These are phyloP conservation scores for Ophiognomonia clavigignenti-juglandacearum DNA, from an alignment of 2,329 filamentous ascomycete genomes.

Conservation along the genomic window DNA sequence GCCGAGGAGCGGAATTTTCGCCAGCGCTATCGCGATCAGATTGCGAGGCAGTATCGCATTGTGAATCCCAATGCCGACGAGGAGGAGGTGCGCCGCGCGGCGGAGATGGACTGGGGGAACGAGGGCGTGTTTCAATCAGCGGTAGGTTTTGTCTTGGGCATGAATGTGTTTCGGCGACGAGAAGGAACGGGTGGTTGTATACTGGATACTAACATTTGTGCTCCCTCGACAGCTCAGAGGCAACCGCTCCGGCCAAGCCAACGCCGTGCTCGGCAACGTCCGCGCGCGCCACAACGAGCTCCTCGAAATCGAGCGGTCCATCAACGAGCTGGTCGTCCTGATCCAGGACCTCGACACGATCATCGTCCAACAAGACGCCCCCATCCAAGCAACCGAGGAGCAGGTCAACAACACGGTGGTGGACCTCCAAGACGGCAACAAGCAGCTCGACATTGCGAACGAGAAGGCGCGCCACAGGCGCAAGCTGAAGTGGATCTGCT, in stretches of 20 bases:
- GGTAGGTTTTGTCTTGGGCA: no score
- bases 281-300: slow-evolving; percentile 81
- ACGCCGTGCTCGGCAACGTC: slow-evolving; percentile 70
- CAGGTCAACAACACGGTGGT: slow-evolving; percentile 62
- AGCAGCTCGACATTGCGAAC: slow-evolving; percentile 64
- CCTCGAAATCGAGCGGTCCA: slow-evolving; percentile 71
- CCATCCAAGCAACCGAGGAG: slow-evolving; percentile 57
- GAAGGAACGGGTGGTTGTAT: no score
- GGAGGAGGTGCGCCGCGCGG: slow-evolving; percentile 63
- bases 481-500: slow-evolving; percentile 79
- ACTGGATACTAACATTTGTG: background rate
- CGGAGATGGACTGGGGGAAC: slow-evolving; percentile 67
- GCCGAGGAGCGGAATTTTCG: slow-evolving; percentile 68
- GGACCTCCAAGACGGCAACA: slow-evolving; percentile 65
- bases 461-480: slow-evolving; percentile 60
- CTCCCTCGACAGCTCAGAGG: slow-evolving; percentile 56
- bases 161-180: slow-evolving; percentile 20
- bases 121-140: slow-evolving; percentile 80
- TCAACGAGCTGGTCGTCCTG: slow-evolving; percentile 63
- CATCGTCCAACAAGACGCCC: slow-evolving; percentile 66
- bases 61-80: slow-evolving; percentile 78
- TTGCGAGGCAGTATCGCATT: slow-evolving; percentile 74
- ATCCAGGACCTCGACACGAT: slow-evolving; percentile 72
- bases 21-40: slow-evolving; percentile 69
- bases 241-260: slow-evolving; percentile 70